These are phyloP conservation scores for Cicer arietinum DNA, from an alignment of 306 rosid species.

Conservation along the genomic window DNA sequence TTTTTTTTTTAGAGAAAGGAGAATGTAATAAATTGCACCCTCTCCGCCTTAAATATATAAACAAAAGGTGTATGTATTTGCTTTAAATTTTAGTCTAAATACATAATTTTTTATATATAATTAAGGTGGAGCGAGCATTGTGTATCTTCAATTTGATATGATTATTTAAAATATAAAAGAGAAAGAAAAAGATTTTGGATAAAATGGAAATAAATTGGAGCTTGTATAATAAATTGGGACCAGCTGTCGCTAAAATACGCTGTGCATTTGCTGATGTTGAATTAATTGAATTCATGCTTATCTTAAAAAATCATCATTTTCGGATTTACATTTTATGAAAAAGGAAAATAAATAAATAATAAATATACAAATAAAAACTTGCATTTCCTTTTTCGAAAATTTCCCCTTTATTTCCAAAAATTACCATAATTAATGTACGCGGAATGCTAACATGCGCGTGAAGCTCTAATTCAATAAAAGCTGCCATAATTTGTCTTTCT, in stretches of 20 bases:
- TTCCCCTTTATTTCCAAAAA: not conserved
- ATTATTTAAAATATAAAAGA: not conserved
- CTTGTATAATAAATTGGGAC: slow-evolving; percentile 37
- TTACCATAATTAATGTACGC: slow-evolving; percentile 27
- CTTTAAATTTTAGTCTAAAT: too few relatives aligned
- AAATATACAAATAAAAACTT: not conserved
- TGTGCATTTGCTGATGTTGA: not conserved
- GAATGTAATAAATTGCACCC: not conserved
- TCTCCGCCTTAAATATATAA: too few relatives aligned
- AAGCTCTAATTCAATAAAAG: slow-evolving; percentile 31
- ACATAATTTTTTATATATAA: too few relatives aligned
- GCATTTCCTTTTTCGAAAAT: not conserved
- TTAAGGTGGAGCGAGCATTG: too few relatives aligned
- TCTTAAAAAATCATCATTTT: slow-evolving; percentile 26
- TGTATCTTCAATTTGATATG: slow-evolving; percentile 14
- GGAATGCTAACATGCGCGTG: slow-evolving; percentile 52
- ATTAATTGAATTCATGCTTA: slow-evolving; percentile 14
- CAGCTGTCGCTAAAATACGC: slow-evolving; percentile 51
- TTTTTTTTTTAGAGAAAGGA: not conserved
- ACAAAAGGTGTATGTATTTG: too few relatives aligned
- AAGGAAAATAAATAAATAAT: not conserved
- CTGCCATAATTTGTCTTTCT: not conserved
- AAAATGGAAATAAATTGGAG: slow-evolving; percentile 36
- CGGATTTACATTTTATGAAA: slow-evolving; percentile 6
- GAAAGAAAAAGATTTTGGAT: not conserved